Base-by-base conservation (phyloP, 2,329 filamentous ascomycete genomes). In the Fusarium clavum region DNA sequence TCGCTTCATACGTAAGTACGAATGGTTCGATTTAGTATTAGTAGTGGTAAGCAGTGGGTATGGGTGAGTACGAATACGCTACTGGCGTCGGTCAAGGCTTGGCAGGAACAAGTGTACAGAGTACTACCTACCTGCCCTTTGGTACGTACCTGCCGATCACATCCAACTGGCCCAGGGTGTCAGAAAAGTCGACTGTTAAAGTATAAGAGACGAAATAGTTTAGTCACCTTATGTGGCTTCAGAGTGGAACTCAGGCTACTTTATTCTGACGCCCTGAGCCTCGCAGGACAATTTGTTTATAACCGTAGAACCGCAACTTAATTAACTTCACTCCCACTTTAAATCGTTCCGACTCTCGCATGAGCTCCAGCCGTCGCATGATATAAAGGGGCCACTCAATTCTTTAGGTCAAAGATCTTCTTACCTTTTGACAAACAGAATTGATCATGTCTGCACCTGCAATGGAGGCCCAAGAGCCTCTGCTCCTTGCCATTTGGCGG, bases 1-100 rank as follows among this genome's bases (percentile, higher is more conserved):
- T 38, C 18, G 18, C 27, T 18, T 11, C 22, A 12, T 12, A 30
- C 13, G 14, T 34, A 24, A 6, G 24, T 6, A 18, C 8, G 9
- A 12, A 38, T 51, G 29, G 41, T 59, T 60, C 61, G 43, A 65
- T 43, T 46, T 46, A 30, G 25, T 46, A 53, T 24, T 25, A 51
- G 12, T 16, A 25, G 24, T 34, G 18, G 24, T 34, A 22, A 11
- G 16, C 11, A 27, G 32, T 44, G 47, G 30, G 29, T 67, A 46
- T 14, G 45, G 56, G 57, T 69, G 68, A 65, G 71, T 74, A 74
- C 71, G 71, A 73, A 73, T 73, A 74, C 71, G 71, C 40, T 43
- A 30, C 34, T 10, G 18, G 34, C 46, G 48, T 61, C 59, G 56
- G 59, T 62, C 48, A 69, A 65, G 64, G 38, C 67, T 73, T 70